Evolutionary conservation across 305 asterid genomes (phyloP).

Genomic region (Vinca major): DNA sequence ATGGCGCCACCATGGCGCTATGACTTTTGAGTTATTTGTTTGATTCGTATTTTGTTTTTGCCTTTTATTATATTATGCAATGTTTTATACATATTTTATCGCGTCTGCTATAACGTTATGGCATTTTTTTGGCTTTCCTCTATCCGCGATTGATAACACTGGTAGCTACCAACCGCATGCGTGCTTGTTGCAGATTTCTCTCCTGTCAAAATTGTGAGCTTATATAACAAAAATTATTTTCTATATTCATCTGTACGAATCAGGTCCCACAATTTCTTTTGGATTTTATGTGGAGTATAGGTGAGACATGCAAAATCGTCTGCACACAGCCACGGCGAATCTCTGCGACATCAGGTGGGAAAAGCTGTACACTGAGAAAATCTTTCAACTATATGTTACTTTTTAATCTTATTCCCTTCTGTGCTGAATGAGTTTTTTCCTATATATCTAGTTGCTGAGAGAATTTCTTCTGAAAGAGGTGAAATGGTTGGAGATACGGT

Average conservation of each 20-base stretch:
- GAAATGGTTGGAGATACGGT: constrained; percentile 79
- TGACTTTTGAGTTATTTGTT: too few species aligned
- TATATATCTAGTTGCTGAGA: constrained; percentile 75
- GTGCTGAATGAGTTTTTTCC: constrained; percentile 18
- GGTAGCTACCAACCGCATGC: background rate
- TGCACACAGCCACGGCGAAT: constrained; percentile 96
- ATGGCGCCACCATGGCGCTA: too few species aligned
- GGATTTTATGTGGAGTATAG: constrained; percentile 83
- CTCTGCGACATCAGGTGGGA: constrained; percentile 86
- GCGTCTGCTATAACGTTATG: too few species aligned
- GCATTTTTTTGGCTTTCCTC: too few species aligned
- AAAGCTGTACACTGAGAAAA: constrained; percentile 12
- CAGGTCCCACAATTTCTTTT: constrained; percentile 91
- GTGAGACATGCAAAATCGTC: constrained; percentile 73
- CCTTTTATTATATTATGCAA: too few species aligned
- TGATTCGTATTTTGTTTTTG: too few species aligned
- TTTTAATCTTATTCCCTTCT: constrained; percentile 14
- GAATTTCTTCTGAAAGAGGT: constrained; percentile 94
- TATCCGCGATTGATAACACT: too few species aligned
- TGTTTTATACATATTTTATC: too few species aligned
- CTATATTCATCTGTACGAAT: constrained; percentile 15
- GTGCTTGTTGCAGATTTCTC: background rate
- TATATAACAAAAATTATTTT: background rate
- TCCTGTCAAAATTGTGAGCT: background rate
- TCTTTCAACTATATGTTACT: constrained; percentile 7